phyloP scores from a whole-genome alignment of 805 yeast species.

The Tetrapisispora phaffii region DNA sequence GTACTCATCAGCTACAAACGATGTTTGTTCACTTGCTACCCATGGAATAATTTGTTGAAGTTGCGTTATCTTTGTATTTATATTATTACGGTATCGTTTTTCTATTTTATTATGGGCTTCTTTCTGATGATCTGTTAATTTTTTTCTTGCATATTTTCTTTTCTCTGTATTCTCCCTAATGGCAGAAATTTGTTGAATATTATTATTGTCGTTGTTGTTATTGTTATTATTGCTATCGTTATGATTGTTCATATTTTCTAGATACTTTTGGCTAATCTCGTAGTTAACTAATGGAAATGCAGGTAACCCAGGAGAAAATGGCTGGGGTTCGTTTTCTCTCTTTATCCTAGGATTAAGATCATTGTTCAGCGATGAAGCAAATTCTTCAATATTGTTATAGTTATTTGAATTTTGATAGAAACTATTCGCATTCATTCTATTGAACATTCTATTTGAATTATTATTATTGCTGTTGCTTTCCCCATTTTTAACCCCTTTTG shows the following conservation, averaged over 20 bases:
- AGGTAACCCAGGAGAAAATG: background rate
- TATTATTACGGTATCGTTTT: slow-evolving; percentile 59
- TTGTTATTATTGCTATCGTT: background rate
- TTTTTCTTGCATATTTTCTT: slow-evolving; percentile 39
- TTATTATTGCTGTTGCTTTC: background rate
- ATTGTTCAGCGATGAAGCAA: background rate
- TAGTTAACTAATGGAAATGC: slow-evolving; percentile 1
- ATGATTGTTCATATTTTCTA: background rate
- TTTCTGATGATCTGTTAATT: slow-evolving; percentile 42
- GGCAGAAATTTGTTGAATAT: background rate
- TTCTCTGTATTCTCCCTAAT: background rate
- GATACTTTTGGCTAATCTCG: background rate
- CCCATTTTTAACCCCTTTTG: background rate
- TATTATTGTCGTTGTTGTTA: background rate
- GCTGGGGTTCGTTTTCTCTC: background rate
- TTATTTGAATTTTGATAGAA: background rate
- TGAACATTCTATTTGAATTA: background rate
- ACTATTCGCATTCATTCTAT: background rate
- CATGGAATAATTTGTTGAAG: slow-evolving; percentile 59
- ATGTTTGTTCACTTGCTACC: slow-evolving; percentile 52
- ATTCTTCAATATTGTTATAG: background rate
- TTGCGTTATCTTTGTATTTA: slow-evolving; percentile 61
- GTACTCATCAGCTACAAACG: slow-evolving; percentile 28
- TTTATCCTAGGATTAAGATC: background rate
- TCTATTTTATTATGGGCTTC: slow-evolving; percentile 68